A percentile compares a stretch with the other conserved stretches of the same genome.
Evolutionary conservation across 2,329 filamentous ascomycete species (phyloP).

Genomic region (Trichophyton verrucosum): DNA sequence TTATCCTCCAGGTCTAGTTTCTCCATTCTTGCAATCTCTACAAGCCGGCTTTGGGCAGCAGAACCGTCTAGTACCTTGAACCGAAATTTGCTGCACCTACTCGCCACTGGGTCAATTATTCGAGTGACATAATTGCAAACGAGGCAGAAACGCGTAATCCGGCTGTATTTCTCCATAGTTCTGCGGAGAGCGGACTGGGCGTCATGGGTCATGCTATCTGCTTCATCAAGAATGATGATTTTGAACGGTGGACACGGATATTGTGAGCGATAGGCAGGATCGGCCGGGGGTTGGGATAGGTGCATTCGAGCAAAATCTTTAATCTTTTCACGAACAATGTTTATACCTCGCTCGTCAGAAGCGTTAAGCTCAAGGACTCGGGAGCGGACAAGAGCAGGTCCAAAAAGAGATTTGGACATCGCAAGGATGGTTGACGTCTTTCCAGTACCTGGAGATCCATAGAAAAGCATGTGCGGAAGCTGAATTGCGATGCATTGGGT

Average conservation of each 20-base stretch:
- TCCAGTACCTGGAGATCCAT: slow-evolving; percentile 90
- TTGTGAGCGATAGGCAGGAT: slow-evolving; percentile 50
- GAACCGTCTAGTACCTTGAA: slow-evolving; percentile 91
- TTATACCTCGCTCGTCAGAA: slow-evolving; percentile 95
- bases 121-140: slow-evolving; percentile 98
- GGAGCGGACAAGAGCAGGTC: slow-evolving; percentile 80
- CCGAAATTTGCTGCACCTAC: slow-evolving; percentile 87
- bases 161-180: slow-evolving; percentile 97
- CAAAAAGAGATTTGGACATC: slow-evolving; percentile 92
- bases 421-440: slow-evolving; percentile 98
- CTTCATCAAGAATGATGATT: slow-evolving; percentile 96
- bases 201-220: slow-evolving; percentile 98
- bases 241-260: slow-evolving; percentile 98
- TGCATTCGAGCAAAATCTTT: slow-evolving; percentile 97
- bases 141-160: slow-evolving; percentile 92
- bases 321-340: slow-evolving; percentile 92
- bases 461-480: slow-evolving; percentile 99
- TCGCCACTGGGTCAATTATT: slow-evolving; percentile 92
- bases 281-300: slow-evolving; percentile 63
- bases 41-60: slow-evolving; percentile 66
- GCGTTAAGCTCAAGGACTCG: slow-evolving; percentile 98
- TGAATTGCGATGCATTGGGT: slow-evolving; percentile 25
- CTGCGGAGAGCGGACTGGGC: slow-evolving; percentile 83
- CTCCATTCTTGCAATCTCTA: slow-evolving; percentile 71
- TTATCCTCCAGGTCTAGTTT: slow-evolving; percentile 63